A percentile compares a stretch with the other conserved stretches of the same genome.
phyloP scores from a whole-genome alignment of 2,329 filamentous ascomycete species.

The Fusarium goolgardi region DNA sequence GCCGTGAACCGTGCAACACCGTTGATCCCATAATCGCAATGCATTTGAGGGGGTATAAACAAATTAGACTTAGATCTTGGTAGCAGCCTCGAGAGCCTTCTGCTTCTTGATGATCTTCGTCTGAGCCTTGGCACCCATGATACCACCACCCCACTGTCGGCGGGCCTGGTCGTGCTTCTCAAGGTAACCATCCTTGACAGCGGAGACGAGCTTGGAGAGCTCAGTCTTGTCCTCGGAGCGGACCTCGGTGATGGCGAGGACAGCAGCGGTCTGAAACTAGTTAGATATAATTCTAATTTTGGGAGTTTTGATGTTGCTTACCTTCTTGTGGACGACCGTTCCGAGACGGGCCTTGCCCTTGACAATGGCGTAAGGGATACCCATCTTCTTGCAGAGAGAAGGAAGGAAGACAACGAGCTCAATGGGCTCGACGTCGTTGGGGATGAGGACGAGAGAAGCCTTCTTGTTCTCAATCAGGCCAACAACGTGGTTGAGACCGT shows the following conservation, averaged over 20 bases:
- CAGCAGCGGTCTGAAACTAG: slow-evolving; percentile 88
- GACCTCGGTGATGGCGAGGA: slow-evolving; percentile 95
- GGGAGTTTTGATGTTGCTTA: slow-evolving; percentile 51
- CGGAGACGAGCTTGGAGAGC: slow-evolving; percentile 94
- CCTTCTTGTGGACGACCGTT: slow-evolving; percentile 99
- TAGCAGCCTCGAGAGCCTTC: slow-evolving; percentile 92
- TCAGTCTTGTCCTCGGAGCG: slow-evolving; percentile 98
- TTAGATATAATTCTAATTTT: slow-evolving; percentile 43
- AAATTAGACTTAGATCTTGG: slow-evolving; percentile 85
- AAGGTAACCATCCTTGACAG: slow-evolving; percentile 97
- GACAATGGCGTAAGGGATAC: slow-evolving; percentile 97
- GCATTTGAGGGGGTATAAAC: slow-evolving; percentile 55
- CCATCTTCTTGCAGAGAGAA: slow-evolving; percentile 99
- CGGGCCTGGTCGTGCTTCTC: slow-evolving; percentile 94
- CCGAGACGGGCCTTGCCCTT: slow-evolving; percentile 99
- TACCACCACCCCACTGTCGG: slow-evolving; percentile 98
- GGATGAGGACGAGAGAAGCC: slow-evolving; percentile 96
- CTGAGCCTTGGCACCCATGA: slow-evolving; percentile 97
- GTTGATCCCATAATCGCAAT: slow-evolving; percentile 55
- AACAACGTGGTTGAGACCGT: slow-evolving; percentile 99
- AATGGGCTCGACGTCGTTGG: slow-evolving; percentile 99
- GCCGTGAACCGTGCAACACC: slow-evolving; percentile 57
- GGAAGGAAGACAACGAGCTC: slow-evolving; percentile 99
- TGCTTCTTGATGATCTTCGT: slow-evolving; percentile 83
- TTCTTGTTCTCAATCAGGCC: slow-evolving; percentile 99